phyloP scores from a whole-genome alignment of 2,329 filamentous ascomycete species.

The Venturia asperata region DNA sequence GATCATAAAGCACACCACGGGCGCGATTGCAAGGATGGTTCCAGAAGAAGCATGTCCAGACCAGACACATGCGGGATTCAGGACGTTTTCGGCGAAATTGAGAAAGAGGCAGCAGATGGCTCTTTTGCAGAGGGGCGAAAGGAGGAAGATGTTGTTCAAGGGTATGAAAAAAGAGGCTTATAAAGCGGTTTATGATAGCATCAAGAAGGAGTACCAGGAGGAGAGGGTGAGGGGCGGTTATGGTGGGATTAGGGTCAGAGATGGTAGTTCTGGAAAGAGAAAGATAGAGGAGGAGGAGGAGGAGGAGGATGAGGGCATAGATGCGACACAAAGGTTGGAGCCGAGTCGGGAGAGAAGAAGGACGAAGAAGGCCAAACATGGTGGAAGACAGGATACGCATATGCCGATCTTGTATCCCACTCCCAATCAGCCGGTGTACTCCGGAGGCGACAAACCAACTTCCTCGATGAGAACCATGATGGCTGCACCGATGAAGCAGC shows the following conservation, averaged over 20 bases:
- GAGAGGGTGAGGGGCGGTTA: not conserved
- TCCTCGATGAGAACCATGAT: not conserved
- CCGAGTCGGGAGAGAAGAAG: not conserved
- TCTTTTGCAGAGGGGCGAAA: not conserved
- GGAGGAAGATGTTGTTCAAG: not conserved
- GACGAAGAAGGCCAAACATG: not conserved
- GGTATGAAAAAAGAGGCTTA: not conserved
- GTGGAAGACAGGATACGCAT: not conserved
- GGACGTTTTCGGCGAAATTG: not conserved
- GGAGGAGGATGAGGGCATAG: not conserved
- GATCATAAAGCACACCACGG: not conserved
- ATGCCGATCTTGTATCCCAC: not conserved
- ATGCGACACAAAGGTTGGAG: not conserved
- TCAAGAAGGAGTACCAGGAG: not conserved
- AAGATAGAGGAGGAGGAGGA: not conserved
- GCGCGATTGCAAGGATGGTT: not conserved
- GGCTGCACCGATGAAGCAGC: not conserved
- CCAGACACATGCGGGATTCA: not conserved
- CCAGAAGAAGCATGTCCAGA: not conserved
- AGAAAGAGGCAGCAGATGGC: conserved; percentile 9
- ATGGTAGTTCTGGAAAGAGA: not conserved
- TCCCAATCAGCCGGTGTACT: not conserved
- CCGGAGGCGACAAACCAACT: not conserved
- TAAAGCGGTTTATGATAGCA: not conserved
- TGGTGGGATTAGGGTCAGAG: not conserved